Base-by-base conservation (phyloP, 768 basidiomycete species). In the Rhizopogon roseolus region DNA sequence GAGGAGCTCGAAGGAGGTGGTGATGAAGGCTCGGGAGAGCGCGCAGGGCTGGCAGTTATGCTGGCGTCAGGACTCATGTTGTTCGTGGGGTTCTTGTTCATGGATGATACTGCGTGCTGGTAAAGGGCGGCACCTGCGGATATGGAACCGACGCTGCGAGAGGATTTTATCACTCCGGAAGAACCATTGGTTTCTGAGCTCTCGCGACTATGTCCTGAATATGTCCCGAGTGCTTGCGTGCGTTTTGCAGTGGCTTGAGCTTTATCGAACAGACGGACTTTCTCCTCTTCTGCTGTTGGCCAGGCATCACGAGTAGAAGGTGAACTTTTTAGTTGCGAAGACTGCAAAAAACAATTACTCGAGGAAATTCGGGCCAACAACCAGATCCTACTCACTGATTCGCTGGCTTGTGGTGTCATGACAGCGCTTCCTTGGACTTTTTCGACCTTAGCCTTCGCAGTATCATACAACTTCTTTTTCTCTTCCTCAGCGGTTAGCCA, bases 211-310 rank as follows among this genome's bases (percentile, higher is more conserved):
- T 64, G 64, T 32, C 61, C 56, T 9, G 63, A 63, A 6, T 64
- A 63, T 13, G 65, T 61, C 1, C 67, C 73, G 19, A 53, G 61
- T 6, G 75, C 80, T 61, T 86, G 88, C 5, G 79, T 79, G 50
- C 74, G 76, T 52, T 73, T 76, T 2, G 82, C 90, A n/a, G 79
- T 83, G 1, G 78, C 81, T 61, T 85, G 84, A 0, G 90, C 88
- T 46, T 81, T 66, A 48, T 86, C 74, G 66, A 79, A 90, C n/a
- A 90, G 64, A n/a, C 78, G 75, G 1, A 78, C 68, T 61, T 93
- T 92, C 64, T 93, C 90, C 52, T 84, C 80, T 67, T 90, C 90
- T 0, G 91, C 88, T 1, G 84, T 78, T 6, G 73, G 73, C 87
- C 86, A 91, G 17, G 62, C 44, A 3, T 60, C 46, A 36, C 22